Percentiles rank a stretch among this genome's conserved stretches.
These are phyloP conservation scores for Colletotrichum endophyticum DNA, from an alignment of 2,329 filamentous ascomycete species.

Conservation along the genomic window DNA sequence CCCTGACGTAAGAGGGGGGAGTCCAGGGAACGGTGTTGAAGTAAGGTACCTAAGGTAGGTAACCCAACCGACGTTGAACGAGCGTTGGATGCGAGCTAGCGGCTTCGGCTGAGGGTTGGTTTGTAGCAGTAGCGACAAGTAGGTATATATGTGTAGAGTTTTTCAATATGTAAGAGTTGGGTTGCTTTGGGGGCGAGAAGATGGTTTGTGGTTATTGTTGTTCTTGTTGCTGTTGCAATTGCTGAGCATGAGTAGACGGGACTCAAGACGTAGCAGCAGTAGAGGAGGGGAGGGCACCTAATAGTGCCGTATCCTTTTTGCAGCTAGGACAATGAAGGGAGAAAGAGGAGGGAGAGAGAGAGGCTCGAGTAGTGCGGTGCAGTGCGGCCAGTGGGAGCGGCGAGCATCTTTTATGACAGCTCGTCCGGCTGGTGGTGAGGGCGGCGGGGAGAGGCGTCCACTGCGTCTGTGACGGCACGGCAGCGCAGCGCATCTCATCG, in stretches of 20 bases:
- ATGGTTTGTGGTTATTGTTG: neutral
- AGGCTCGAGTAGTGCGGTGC: neutral
- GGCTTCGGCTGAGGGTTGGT: neutral
- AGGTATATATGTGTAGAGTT: neutral
- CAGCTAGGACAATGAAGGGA: neutral
- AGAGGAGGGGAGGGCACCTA: slow-evolving; percentile 4
- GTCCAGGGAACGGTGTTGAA: neutral
- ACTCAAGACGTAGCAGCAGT: neutral
- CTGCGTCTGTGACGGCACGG: neutral
- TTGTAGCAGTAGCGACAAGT: neutral
- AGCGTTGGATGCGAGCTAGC: neutral
- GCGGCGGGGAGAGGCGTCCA: neutral
- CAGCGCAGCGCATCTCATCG: neutral
- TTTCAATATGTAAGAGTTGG: neutral
- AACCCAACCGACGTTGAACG: neutral
- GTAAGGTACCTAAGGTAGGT: neutral
- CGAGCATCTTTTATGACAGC: slow-evolving; percentile 19
- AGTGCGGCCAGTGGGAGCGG: neutral
- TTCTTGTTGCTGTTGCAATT: neutral
- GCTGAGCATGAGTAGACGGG: neutral
- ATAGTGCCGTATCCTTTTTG: slow-evolving; percentile 1
- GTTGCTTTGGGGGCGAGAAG: neutral
- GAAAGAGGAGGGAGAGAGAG: neutral
- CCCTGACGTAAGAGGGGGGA: neutral
- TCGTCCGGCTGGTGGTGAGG: neutral